phyloP scores from a whole-genome alignment of 306 rosid genomes.

The Phaseolus lunatus region DNA sequence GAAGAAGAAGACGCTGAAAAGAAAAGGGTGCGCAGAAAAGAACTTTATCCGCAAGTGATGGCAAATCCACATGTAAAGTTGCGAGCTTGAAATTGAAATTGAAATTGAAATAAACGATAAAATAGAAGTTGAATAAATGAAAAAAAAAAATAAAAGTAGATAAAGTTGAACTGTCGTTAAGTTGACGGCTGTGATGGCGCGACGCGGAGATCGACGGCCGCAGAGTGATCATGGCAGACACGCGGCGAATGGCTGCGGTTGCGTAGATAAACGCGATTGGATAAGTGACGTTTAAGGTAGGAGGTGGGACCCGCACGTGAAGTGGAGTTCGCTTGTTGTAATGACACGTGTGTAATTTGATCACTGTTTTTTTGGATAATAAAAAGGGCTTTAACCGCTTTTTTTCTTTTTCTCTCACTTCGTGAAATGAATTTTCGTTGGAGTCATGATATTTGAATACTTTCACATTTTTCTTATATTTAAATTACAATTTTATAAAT shows the following conservation, averaged over 20 bases:
- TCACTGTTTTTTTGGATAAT: constrained; percentile 30
- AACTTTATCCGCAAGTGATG: constrained; percentile 49
- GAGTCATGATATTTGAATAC: too few species aligned
- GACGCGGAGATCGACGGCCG: constrained; percentile 38
- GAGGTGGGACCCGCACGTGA: constrained; percentile 19
- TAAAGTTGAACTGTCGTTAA: constrained; percentile 28
- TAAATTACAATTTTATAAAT: too few species aligned
- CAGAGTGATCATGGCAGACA: not conserved
- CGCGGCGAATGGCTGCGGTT: constrained; percentile 8
- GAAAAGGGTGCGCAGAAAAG: not conserved
- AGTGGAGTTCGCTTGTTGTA: not conserved
- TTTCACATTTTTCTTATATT: too few species aligned
- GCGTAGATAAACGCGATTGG: constrained; percentile 12
- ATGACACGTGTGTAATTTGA: constrained; percentile 31
- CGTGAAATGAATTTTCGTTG: too few species aligned
- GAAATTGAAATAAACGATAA: constrained; percentile 11
- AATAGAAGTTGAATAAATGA: not conserved
- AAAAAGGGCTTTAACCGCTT: not conserved
- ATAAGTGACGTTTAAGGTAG: constrained; percentile 35
- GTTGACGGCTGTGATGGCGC: constrained; percentile 31
- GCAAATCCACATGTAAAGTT: constrained; percentile 32
- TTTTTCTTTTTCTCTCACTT: not conserved
- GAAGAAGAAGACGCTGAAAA: too few species aligned
- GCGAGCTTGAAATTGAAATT: constrained; percentile 29
- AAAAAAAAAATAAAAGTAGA: not conserved